Conservation (phyloP, 2,329 filamentous ascomycete species). For the Trichophyton benhamiae region DNA sequence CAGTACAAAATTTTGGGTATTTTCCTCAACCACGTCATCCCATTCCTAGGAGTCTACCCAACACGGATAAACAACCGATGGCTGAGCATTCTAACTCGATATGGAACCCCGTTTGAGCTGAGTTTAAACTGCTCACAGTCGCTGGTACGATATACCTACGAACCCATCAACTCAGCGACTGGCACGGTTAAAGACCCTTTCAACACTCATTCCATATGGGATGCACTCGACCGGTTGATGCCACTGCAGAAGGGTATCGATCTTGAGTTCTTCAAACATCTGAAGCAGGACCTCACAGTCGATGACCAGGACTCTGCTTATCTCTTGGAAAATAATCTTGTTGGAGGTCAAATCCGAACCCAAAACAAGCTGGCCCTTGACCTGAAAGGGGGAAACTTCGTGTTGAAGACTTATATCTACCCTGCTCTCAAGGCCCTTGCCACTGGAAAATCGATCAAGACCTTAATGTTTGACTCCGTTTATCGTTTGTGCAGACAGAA, state of each 20-base stretch:
- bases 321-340: constrained; percentile 1
- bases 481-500: background rate
- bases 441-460: constrained; percentile 5
- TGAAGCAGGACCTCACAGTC: constrained; percentile 2
- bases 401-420: constrained; percentile 16
- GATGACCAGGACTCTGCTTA: constrained; percentile 5
- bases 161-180: constrained; percentile 3
- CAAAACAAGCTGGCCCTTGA: constrained; percentile 16
- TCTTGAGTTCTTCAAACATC: constrained; percentile 4
- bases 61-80: background rate
- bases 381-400: constrained; percentile 7
- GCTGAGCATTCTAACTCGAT: constrained; percentile 5
- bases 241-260: background rate
- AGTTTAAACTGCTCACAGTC: constrained; percentile 12
- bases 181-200: constrained; percentile 8
- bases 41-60: constrained; percentile 13
- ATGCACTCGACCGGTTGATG: constrained; percentile 4
- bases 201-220: constrained; percentile 4
- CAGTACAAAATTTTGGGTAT: constrained; percentile 14
- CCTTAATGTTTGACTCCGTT: constrained; percentile 6
- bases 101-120: constrained; percentile 9
- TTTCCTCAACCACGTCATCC: constrained; percentile 13
- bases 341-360: constrained; percentile 8
- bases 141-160: constrained; percentile 9
- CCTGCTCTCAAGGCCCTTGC: constrained; percentile 13